These are phyloP conservation scores for Penstemon davidsonii DNA, from an alignment of 257 asterid species.

Conservation along the genomic window DNA sequence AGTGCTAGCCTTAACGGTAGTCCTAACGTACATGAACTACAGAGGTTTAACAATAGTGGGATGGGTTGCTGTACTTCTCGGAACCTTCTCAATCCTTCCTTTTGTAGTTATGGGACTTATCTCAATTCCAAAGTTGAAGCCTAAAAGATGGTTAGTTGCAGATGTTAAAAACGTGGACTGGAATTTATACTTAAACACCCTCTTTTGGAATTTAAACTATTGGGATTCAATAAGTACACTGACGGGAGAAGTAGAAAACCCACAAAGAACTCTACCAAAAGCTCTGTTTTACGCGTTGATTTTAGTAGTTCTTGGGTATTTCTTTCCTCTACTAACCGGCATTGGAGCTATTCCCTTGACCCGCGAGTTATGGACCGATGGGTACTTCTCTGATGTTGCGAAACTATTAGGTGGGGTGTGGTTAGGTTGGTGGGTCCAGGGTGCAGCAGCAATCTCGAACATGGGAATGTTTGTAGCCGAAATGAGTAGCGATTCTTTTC, in stretches of 20 bases:
- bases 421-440: slow-evolving; percentile 60
- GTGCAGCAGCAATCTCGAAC: slow-evolving; percentile 61
- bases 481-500: slow-evolving; percentile 67
- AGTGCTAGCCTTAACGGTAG: slow-evolving; percentile 41
- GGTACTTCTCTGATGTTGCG: slow-evolving; percentile 54
- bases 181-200: slow-evolving; percentile 54
- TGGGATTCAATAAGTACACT: slow-evolving; percentile 69
- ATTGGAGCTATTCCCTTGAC: slow-evolving; percentile 53
- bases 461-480: slow-evolving; percentile 70
- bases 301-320: slow-evolving; percentile 51
- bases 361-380: slow-evolving; percentile 50
- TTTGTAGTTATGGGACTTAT: slow-evolving; percentile 58
- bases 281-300: slow-evolving; percentile 54
- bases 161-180: slow-evolving; percentile 50
- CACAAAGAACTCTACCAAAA: slow-evolving; percentile 55
- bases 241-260: slow-evolving; percentile 62
- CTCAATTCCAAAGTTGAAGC: slow-evolving; percentile 46
- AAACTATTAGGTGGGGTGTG: slow-evolving; percentile 53
- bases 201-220: slow-evolving; percentile 60
- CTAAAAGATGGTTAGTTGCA: slow-evolving; percentile 50
- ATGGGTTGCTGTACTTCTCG: slow-evolving; percentile 58
- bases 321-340: slow-evolving; percentile 53
- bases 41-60: slow-evolving; percentile 62
- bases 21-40: slow-evolving; percentile 56
- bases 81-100: slow-evolving; percentile 53